These are phyloP conservation scores for Cladosporium sp. DNA, from an alignment of 2,329 filamentous ascomycete species.

Conservation along the genomic window DNA sequence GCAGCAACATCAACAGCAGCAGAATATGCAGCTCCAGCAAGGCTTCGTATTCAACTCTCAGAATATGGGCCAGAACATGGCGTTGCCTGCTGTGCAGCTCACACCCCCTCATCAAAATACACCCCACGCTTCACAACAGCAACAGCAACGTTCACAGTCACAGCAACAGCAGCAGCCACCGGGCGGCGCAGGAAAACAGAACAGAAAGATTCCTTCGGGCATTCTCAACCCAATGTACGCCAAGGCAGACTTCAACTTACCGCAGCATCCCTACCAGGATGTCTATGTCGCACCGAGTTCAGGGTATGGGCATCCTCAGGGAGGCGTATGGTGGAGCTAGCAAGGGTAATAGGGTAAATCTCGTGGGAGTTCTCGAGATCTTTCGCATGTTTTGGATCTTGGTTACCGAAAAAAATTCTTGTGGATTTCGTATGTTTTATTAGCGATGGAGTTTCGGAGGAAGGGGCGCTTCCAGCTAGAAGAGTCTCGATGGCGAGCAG, in stretches of 20 bases:
- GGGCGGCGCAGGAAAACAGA: constrained; percentile 8
- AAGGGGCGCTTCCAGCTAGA: background rate
- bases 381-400: background rate
- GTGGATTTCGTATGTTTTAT: background rate
- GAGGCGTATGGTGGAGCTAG: constrained; percentile 15
- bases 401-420: background rate
- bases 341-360: background rate
- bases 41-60: constrained; percentile 29
- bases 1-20: constrained; percentile 19
- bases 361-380: background rate
- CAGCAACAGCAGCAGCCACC: constrained; percentile 30
- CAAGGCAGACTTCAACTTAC: constrained; percentile 72
- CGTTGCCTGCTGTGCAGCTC: constrained; percentile 18
- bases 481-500: background rate
- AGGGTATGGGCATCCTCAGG: constrained; percentile 21
- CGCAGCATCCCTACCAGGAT: constrained; percentile 79
- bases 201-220: constrained; percentile 46
- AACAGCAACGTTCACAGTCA: constrained; percentile 24
- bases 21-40: constrained; percentile 29
- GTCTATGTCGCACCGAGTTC: constrained; percentile 72
- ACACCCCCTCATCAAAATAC: constrained; percentile 24
- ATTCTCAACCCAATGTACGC: constrained; percentile 71
- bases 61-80: constrained; percentile 15
- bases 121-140: background rate
- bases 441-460: background rate